Evolutionary conservation across 176 grass and related monocot genomes (phyloP).

Genomic region (Avena eriantha): DNA sequence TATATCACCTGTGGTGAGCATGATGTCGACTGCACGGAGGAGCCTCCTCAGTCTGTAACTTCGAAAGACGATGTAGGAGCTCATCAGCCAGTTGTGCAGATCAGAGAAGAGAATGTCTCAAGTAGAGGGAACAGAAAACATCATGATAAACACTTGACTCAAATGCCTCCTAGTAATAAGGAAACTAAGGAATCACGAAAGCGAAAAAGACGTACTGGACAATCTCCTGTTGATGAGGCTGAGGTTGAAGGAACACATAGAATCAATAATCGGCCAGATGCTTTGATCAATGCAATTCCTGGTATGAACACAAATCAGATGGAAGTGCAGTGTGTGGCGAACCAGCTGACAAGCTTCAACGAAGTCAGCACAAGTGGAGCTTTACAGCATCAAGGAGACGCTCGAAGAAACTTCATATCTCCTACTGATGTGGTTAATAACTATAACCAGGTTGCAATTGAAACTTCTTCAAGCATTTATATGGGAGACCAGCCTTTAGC

Average conservation of each 20-base stretch:
- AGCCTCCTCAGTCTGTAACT: slow-evolving; percentile 52
- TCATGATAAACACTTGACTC: slow-evolving; percentile 22
- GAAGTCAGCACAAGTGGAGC: slow-evolving; percentile 20
- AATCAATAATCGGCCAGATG: slow-evolving; percentile 26
- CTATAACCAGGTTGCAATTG: slow-evolving; percentile 43
- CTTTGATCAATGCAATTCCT: slow-evolving; percentile 38
- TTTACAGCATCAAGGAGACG: slow-evolving; percentile 45
- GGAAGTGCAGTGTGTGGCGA: slow-evolving; percentile 19
- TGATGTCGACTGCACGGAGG: slow-evolving; percentile 61
- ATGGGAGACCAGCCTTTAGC: slow-evolving; percentile 41
- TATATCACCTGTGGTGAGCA: slow-evolving; percentile 73
- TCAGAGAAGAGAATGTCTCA: slow-evolving; percentile 20
- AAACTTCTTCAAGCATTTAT: slow-evolving; percentile 56
- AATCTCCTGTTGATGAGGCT: slow-evolving; percentile 29
- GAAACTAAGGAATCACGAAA: slow-evolving; percentile 18
- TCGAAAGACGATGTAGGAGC: slow-evolving; percentile 57
- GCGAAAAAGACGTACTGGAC: slow-evolving; percentile 13
- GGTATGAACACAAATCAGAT: slow-evolving; percentile 43
- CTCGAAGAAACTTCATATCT: slow-evolving; percentile 40
- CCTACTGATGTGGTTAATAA: slow-evolving; percentile 43
- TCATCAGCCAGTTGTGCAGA: slow-evolving; percentile 38
- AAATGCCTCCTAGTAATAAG: slow-evolving; percentile 33
- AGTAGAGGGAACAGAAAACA: background rate
- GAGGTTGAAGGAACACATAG: slow-evolving; percentile 45
- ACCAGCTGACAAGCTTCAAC: slow-evolving; percentile 31